Percentiles rank a stretch among this genome's conserved stretches.
phyloP scores from a whole-genome alignment of 2,329 filamentous ascomycete species.

The Chaetomium olivaceum region DNA sequence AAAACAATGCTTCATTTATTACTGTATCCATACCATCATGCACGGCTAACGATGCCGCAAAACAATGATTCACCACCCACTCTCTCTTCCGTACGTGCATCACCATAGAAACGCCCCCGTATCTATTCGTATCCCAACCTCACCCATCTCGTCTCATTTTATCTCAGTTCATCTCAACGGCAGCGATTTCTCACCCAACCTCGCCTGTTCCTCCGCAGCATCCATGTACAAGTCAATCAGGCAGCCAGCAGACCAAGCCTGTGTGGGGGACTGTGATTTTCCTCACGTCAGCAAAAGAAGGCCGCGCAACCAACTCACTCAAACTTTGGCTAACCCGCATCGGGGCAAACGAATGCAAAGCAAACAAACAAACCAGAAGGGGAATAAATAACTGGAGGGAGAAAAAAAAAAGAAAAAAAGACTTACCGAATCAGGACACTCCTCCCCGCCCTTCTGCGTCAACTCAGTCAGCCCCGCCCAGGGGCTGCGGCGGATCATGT shows the following conservation, averaged over 20 bases:
- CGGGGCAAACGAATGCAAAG: background rate
- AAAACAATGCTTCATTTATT: background rate
- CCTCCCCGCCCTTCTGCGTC: constrained; percentile 83
- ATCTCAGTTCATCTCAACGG: constrained; percentile 30
- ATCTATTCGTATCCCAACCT: constrained; percentile 5
- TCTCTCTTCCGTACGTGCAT: background rate
- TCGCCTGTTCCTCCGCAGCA: constrained; percentile 59
- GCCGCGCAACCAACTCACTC: too few species aligned
- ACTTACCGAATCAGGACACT: constrained; percentile 84
- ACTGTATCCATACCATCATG: constrained; percentile 1
- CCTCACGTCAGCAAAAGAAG: constrained; percentile 22
- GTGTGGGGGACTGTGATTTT: constrained; percentile 73
- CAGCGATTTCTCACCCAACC: constrained; percentile 29
- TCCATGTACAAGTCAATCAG: constrained; percentile 97
- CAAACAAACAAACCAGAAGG: background rate
- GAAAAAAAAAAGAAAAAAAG: constrained; percentile 9
- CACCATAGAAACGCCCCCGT: background rate
- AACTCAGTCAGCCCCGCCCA: constrained; percentile 94
- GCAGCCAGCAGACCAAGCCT: constrained; percentile 94
- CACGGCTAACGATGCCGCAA: background rate
- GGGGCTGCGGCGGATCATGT: constrained; percentile 73
- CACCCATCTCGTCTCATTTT: background rate
- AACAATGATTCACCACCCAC: background rate
- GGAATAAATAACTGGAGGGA: background rate
- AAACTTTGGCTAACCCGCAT: background rate